Conservation (phyloP, 352 stramenopile species). For the Phytophthora agathidicida region DNA sequence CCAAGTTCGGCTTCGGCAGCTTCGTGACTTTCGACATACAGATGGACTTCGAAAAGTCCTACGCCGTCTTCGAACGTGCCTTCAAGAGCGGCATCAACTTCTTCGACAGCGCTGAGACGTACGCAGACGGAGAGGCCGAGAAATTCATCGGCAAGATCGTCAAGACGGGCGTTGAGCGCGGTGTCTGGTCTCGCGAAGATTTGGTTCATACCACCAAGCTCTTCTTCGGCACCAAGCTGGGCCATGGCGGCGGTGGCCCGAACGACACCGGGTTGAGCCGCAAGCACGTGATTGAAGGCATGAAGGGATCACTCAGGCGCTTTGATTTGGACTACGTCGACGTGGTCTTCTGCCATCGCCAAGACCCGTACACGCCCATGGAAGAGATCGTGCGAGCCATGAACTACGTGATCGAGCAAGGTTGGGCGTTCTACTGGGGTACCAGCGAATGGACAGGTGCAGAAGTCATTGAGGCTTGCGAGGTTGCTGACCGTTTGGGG, state of each 20-base stretch:
- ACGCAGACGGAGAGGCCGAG: conserved; percentile 41
- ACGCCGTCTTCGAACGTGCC: conserved; percentile 34
- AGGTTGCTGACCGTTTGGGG: conserved; percentile 53
- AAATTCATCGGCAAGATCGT: conserved; percentile 52
- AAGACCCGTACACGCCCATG: conserved; percentile 65
- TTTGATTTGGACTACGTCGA: conserved; percentile 66
- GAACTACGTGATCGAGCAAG: conserved; percentile 67
- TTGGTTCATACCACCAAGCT: conserved; percentile 65
- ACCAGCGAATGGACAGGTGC: conserved; percentile 72
- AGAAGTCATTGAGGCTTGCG: conserved; percentile 56
- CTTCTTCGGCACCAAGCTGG: conserved; percentile 38
- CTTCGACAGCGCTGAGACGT: conserved; percentile 53
- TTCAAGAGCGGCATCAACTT: conserved; percentile 59
- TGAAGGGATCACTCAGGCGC: conserved; percentile 56
- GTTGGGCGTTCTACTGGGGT: conserved; percentile 74
- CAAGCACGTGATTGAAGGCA: conserved; percentile 61
- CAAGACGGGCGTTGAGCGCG: conserved; percentile 40
- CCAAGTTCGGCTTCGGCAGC: conserved; percentile 44
- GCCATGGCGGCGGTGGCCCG: conserved; percentile 1
- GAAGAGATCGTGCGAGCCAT: conserved; percentile 76
- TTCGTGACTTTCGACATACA: conserved; percentile 44
- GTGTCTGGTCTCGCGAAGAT: conserved; percentile 45
- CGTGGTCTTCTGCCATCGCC: conserved; percentile 70
- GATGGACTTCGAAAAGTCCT: conserved; percentile 33
- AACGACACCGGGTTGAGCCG: conserved; percentile 39